Conservation (phyloP, 176 grass and related monocot genomes). For the Aegilops bicornis region DNA sequence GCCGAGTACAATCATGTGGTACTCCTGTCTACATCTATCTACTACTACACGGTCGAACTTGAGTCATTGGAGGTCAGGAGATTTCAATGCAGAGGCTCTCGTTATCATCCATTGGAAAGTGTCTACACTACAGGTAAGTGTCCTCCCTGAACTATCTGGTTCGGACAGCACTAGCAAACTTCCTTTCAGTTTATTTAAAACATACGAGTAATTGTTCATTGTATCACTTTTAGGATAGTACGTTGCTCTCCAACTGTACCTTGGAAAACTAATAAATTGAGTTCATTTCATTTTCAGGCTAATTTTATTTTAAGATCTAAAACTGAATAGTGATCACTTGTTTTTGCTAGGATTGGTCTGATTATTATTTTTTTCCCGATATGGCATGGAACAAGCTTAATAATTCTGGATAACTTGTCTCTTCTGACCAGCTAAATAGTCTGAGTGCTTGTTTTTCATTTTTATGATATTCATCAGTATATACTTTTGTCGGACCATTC, state of each 20-base stretch:
- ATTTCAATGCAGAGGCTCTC: background rate
- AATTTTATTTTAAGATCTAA: background rate
- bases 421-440: background rate
- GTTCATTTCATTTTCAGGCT: background rate
- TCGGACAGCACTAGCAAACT: too few relatives aligned
- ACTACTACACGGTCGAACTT: background rate
- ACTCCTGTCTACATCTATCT: background rate
- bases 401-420: background rate
- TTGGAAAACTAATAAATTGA: background rate
- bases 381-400: background rate
- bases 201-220: background rate
- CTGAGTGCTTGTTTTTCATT: background rate
- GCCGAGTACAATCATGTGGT: background rate
- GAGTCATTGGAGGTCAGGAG: background rate
- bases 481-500: background rate
- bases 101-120: background rate
- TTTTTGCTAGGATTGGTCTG: background rate
- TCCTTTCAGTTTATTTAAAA: background rate
- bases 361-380: background rate
- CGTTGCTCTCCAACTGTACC: background rate
- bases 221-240: background rate
- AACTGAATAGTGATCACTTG: background rate
- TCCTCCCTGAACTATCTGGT: too few relatives aligned
- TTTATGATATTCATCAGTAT: background rate
- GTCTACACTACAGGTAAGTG: background rate